Conservation (phyloP, 345 rosid genomes). For the Hypericum perforatum region DNA sequence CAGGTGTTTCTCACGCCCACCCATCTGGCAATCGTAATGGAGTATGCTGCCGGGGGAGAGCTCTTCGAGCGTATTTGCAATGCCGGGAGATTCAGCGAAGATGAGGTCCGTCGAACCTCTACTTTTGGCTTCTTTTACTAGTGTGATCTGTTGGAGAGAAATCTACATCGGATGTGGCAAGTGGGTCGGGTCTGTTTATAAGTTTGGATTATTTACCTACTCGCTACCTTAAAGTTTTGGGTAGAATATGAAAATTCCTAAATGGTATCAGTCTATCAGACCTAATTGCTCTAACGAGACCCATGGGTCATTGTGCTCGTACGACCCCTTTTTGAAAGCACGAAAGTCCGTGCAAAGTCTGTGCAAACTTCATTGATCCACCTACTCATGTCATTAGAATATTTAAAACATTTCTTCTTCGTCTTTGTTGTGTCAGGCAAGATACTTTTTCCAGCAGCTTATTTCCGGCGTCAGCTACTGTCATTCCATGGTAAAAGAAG, state of each 20-base stretch:
- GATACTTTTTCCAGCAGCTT: slow-evolving; percentile 6
- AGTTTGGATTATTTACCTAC: too few species aligned
- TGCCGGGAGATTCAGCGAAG: slow-evolving; percentile 4
- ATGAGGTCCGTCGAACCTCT: slow-evolving; percentile 1
- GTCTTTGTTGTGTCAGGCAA: not conserved
- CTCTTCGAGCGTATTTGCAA: slow-evolving; percentile 4
- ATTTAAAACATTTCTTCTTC: not conserved
- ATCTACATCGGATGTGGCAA: not conserved
- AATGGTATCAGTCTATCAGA: too few species aligned
- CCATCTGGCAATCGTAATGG: slow-evolving; percentile 1
- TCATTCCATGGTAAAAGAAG: slow-evolving; percentile 3
- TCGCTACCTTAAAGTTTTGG: too few species aligned
- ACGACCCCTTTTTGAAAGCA: too few species aligned
- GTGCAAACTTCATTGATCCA: too few species aligned
- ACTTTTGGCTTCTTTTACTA: not conserved
- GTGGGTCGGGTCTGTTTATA: too few species aligned
- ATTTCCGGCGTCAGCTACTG: slow-evolving; percentile 6
- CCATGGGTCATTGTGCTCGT: too few species aligned
- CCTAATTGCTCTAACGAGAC: too few species aligned
- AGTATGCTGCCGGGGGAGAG: slow-evolving; percentile 4
- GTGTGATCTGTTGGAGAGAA: not conserved
- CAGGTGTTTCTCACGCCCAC: slow-evolving; percentile 4
- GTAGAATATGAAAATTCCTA: too few species aligned
- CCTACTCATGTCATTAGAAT: too few species aligned
- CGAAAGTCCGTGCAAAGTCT: too few species aligned